Percentiles rank a stretch among this genome's conserved stretches.
Conservation (phyloP, 148 eudicot genomes). For the Linanthus parryae region DNA sequence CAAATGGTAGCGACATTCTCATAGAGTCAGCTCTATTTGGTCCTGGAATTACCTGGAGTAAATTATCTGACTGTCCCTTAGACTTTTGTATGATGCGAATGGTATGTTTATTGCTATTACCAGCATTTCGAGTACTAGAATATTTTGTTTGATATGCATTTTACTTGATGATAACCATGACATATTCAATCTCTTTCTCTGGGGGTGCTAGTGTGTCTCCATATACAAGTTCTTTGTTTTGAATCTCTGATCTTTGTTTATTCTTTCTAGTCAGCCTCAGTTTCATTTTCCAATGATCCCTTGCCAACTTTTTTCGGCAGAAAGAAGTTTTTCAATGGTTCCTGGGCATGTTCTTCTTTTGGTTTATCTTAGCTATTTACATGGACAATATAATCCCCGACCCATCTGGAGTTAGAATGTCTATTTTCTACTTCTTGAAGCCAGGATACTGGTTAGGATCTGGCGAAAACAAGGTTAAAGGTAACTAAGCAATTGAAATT, state of each 20-base stretch:
- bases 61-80: conserved; percentile 34
- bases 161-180: conserved; percentile 1
- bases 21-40: conserved; percentile 36
- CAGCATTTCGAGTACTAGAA: too few species aligned
- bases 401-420: conserved; percentile 69
- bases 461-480: conserved; percentile 57
- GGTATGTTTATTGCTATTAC: conserved; percentile 37
- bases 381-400: conserved; percentile 79
- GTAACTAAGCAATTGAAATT: conserved; percentile 21
- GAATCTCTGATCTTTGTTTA: too few species aligned
- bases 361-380: conserved; percentile 76
- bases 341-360: conserved; percentile 34
- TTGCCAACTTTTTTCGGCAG: conserved; percentile 11
- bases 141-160: background rate
- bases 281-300: too few species aligned
- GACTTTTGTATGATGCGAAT: conserved; percentile 52
- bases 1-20: conserved; percentile 46
- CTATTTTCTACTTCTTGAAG: conserved; percentile 55
- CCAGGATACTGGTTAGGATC: conserved; percentile 79
- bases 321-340: conserved; percentile 50
- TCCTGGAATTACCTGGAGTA: conserved; percentile 62
- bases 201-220: too few species aligned
- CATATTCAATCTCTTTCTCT: too few species aligned
- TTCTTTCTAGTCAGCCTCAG: too few species aligned
- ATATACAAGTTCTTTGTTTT: too few species aligned